These are phyloP conservation scores for Xylaria sp. DNA, from an alignment of 2,329 filamentous ascomycete species.

Conservation along the genomic window DNA sequence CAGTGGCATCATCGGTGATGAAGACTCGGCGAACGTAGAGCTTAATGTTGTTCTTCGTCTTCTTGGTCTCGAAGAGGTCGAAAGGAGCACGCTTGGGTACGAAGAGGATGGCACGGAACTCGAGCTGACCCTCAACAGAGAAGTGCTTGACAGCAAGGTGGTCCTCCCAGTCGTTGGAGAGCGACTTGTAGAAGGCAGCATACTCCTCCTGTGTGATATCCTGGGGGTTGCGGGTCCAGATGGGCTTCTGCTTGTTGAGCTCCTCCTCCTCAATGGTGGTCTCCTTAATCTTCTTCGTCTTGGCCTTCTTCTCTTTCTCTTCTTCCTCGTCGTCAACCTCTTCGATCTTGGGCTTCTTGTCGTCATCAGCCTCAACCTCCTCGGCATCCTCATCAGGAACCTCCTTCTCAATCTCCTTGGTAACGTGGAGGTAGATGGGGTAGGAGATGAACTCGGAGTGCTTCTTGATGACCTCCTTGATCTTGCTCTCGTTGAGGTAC, in stretches of 20 bases:
- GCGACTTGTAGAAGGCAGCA: slow-evolving; percentile 99
- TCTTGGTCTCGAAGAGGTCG: slow-evolving; percentile 99
- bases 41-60: slow-evolving; percentile 99
- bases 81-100: slow-evolving; percentile 99
- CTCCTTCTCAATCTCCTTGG: slow-evolving; percentile 99
- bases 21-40: slow-evolving; percentile 99
- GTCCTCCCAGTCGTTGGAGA: slow-evolving; percentile 99
- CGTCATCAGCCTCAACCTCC: slow-evolving; percentile 77
- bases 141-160: slow-evolving; percentile 99
- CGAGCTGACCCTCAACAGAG: slow-evolving; percentile 99
- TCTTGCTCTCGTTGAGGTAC: slow-evolving; percentile 98
- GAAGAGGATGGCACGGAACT: slow-evolving; percentile 99
- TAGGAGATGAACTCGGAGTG: slow-evolving; percentile 99
- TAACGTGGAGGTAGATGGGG: slow-evolving; percentile 99
- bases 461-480: slow-evolving; percentile 99
- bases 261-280: slow-evolving; percentile 98
- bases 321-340: slow-evolving; percentile 90
- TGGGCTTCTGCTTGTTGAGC: slow-evolving; percentile 99
- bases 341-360: slow-evolving; percentile 97
- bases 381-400: slow-evolving; percentile 95
- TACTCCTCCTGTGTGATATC: slow-evolving; percentile 98
- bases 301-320: slow-evolving; percentile 88
- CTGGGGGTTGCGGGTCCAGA: slow-evolving; percentile 98
- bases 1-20: slow-evolving; percentile 99
- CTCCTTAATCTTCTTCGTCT: slow-evolving; percentile 99